Base-by-base conservation (phyloP, 257 asterid species). In the Gardenia jasminoides region DNA sequence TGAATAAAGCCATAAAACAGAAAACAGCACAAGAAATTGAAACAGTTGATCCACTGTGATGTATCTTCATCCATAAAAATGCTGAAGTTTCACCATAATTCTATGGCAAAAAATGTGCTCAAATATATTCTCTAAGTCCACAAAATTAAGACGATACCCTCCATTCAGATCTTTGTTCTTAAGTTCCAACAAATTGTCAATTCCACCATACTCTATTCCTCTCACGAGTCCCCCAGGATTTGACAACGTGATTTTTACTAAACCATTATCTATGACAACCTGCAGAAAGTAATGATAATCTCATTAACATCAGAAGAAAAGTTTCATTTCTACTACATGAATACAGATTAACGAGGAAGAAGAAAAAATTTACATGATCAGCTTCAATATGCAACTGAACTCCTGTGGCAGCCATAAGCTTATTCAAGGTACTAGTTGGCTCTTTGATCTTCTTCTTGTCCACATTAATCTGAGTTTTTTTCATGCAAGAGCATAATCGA, bases 221-320 rank as follows among this genome's bases (percentile, higher is more conserved):
- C 75, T 84, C 67, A 91, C 70, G 74, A 91, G 85, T 6, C 97
- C 97, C 47, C 88, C 97, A 20, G 97, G 97, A 80, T 90, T 88
- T 50, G 97, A 80, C 84, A 93, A 76, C 20, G 91, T 88, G 69
- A 91, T 87, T 81, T 91, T 91, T 28, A 90, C 81, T 24, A 88
- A 85, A 66, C 97, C 97, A 85, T 92, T 91, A 82, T 91, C 97
- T 71, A 92, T 81, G 78, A 90, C 87, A 69, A 91, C 90, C 97
- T 93, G 92, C 76, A 54, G 41, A 36, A 48, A 76, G 28, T 47
- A 20, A 61, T 64, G 2, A 59, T 3, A 9, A 6, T 41, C 22
- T 24, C 13, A 52, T 36, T 2, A 62, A 50, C 72, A 22, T 2
- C 2, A 41, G 46, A 59, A 16, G 7, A 19, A 20, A n/a, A 59